Conservation (phyloP, 805 yeast species). For the Saccharomycopsis sp. region DNA sequence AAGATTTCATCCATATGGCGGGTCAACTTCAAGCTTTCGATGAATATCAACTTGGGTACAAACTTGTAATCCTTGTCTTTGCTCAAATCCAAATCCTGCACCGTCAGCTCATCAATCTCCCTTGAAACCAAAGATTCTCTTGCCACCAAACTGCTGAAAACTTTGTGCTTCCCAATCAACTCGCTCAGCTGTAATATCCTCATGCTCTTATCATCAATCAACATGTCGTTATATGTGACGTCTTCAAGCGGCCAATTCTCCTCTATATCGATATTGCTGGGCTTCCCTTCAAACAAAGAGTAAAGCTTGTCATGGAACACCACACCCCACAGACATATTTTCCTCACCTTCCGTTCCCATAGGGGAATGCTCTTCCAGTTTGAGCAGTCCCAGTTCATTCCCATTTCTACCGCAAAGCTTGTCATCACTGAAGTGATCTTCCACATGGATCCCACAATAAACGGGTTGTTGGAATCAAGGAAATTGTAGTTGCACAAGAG, state of each 20-base stretch:
- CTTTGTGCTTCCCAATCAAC: slow-evolving; percentile 19
- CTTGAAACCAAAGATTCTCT: slow-evolving; percentile 13
- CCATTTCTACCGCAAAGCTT: slow-evolving; percentile 25
- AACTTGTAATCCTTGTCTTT: slow-evolving; percentile 3
- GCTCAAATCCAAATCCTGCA: slow-evolving; percentile 7
- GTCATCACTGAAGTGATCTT: slow-evolving; percentile 23
- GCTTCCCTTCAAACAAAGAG: slow-evolving; percentile 25
- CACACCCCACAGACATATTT: slow-evolving; percentile 24
- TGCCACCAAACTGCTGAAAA: slow-evolving; percentile 20
- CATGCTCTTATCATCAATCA: slow-evolving; percentile 20
- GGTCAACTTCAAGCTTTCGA: slow-evolving; percentile 24
- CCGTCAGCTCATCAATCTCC: slow-evolving; percentile 4
- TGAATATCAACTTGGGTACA: slow-evolving; percentile 22
- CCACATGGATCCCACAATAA: slow-evolving; percentile 19
- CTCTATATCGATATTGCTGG: slow-evolving; percentile 22
- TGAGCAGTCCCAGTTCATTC: slow-evolving; percentile 24
- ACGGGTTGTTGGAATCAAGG: slow-evolving; percentile 9
- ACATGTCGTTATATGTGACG: slow-evolving; percentile 22
- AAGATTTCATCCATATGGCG: slow-evolving; percentile 23
- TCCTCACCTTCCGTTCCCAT: slow-evolving; percentile 27
- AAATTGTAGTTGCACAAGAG: slow-evolving; percentile 27
- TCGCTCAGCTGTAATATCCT: slow-evolving; percentile 13
- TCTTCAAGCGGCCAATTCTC: slow-evolving; percentile 25
- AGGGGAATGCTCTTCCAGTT: slow-evolving; percentile 25
- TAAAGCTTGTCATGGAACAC: slow-evolving; percentile 25